Evolutionary conservation across 2,329 filamentous ascomycete genomes (phyloP), one percentile per base, ranked within the genome.

Genomic region (Colletotrichum sp.): DNA sequence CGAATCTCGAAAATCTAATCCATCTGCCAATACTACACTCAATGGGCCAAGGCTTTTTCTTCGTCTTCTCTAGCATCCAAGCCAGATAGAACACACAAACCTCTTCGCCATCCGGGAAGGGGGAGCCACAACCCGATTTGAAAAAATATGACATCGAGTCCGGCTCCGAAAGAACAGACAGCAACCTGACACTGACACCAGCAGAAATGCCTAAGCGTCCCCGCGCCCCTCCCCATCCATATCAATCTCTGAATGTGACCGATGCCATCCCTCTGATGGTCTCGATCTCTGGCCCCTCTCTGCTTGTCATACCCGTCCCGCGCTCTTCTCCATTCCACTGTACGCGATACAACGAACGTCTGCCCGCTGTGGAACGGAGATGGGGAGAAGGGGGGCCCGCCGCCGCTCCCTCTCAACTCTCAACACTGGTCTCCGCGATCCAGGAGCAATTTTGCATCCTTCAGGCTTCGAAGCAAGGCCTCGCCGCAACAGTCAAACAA

Each of bases 251-350:
- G 36, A 34, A 55, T 39, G 57, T 69, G 71, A 63, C 57, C 24
- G 60, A 64, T 44, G 22, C 36, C 24, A 55, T 30, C 63, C n/a
- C 62, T 36, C 34, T 64, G 62, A 30, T 34, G 28, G 26, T 36
- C 60, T 64, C 62, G 62, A 64, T 64, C 48, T 32, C 30, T 28
- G 28, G n/a, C 68, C 44, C 39, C 48, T 59, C 60, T 44, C 48
- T 69, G 55, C 52, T 24, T 55, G 44, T 62, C 72, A 55, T 71
- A 34, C 63, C 68, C 55, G 68, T 39, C 72, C 44, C 72, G 30
- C 72, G 68, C 59, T 39, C 64, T 64, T 70, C 52, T 55, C 34
- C 73, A 75, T 75, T 75, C 73, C 73, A 73, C 64, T 73, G 63
- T 72, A 69, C 73, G 73, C 70, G 73, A 73, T 65, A 59, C 70